Percentiles rank a stretch among this genome's conserved stretches.
Conservation (phyloP, 2,329 filamentous ascomycete species). For the Incumbomyces lentus region DNA sequence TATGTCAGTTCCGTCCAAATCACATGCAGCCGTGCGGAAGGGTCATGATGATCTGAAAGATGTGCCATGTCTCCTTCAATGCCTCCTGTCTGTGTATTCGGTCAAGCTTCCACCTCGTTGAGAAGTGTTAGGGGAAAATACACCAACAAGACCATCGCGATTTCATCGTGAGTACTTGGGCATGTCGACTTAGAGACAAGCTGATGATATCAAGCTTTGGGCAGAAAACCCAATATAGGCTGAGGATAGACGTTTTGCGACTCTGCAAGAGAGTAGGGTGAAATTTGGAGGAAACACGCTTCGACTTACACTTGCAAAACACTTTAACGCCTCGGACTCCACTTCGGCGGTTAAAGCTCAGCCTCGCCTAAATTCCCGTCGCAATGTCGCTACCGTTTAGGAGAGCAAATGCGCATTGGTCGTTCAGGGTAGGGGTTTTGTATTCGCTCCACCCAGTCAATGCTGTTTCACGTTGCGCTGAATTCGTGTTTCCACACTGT, state of each 20-base stretch:
- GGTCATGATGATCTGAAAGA: neutral
- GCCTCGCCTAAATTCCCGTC: conserved; percentile 1
- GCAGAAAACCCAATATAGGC: neutral
- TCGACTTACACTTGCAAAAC: conserved; percentile 9
- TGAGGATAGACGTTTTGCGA: neutral
- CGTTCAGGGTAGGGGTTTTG: neutral
- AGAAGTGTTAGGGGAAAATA: neutral
- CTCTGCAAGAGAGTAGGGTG: neutral
- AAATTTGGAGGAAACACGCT: conserved; percentile 4
- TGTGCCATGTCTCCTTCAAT: neutral
- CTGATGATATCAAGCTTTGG: neutral
- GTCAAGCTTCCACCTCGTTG: conserved; percentile 1
- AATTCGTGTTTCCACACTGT: neutral
- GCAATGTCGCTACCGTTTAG: conserved; percentile 3
- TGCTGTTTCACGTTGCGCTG: neutral
- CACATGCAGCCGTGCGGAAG: neutral
- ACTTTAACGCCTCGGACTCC: conserved; percentile 6
- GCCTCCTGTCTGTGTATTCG: neutral
- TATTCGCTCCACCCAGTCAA: neutral
- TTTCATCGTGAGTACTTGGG: conserved; percentile 1
- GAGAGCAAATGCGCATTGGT: neutral
- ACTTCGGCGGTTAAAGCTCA: conserved; percentile 8
- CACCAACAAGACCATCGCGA: neutral
- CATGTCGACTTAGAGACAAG: conserved; percentile 1
- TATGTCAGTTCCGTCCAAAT: conserved; percentile 24